Base-by-base conservation (phyloP, 768 basidiomycete species). In the Lactarius evosmus region DNA sequence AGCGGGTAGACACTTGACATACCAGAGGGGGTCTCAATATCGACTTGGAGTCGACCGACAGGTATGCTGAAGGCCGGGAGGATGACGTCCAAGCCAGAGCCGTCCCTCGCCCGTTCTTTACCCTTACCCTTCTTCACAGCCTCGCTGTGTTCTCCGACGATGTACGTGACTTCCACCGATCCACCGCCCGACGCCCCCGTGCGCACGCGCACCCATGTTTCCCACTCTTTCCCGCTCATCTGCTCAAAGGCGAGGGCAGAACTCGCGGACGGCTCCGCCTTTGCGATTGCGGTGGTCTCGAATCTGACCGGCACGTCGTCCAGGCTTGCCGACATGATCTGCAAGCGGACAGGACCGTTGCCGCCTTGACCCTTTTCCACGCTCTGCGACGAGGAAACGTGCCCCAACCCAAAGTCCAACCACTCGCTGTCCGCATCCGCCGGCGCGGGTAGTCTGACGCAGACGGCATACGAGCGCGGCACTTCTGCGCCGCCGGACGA, bases 61-160 rank as follows among this genome's bases (percentile, higher is more conserved):
- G 88, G 83, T n/a, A 91, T 74, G 4, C 83, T 72, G 69, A 93
- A 93, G n/a, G 84, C 83, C 8, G 91, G 91, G 50, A 93, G 72
- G 51, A 88, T 74, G 22, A 91, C 72, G 66, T 82, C 74, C 19
- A 86, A 60, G 3, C 29, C 58, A 2, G 63, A 59, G 30, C 70
- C 65, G 3, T 68, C 68, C 56, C 70, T 72, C 29, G 73, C 72
- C 30, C 67, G 73, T 52, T 66, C 68, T 64, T 74, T 80, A 60
- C 69, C 75, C 66, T 79, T 83, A 44, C 75, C 73, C 49, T 67
- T 62, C 22, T 58, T 67, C 55, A 63, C 41, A 11, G 29, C 2
- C 14, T 38, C 30, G 50, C 33, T 33, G 76, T 74, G 68, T 71
- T 66, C 58, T 53, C 58, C 79, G 32, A 88, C 87, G 32, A 89